Percentiles rank a stretch among this genome's conserved stretches.
These are phyloP conservation scores for Fusarium floridanum DNA, from an alignment of 2,329 filamentous ascomycete species.

Conservation along the genomic window DNA sequence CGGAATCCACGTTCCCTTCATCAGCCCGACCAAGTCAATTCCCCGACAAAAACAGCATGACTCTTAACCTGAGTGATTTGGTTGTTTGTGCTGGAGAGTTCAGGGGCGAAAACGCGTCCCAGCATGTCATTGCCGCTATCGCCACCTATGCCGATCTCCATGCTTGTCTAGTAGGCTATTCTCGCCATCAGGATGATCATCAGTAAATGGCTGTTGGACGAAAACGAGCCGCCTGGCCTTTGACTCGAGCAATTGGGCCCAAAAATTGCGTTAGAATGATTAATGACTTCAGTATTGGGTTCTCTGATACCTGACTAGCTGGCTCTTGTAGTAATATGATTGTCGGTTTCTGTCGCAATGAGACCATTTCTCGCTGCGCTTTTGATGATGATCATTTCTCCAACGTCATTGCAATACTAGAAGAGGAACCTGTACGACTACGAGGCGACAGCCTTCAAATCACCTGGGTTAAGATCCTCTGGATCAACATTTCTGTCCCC, in stretches of 20 bases:
- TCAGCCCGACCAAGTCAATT: too few species aligned
- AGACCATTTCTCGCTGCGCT: neutral
- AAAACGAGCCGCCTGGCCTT: neutral
- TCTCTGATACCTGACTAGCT: neutral
- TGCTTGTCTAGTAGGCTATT: neutral
- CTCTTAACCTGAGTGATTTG: neutral
- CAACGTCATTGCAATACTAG: neutral
- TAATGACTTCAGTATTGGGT: neutral
- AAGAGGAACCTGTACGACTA: neutral
- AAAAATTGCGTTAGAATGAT: neutral
- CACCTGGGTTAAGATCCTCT: neutral
- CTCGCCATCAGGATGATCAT: neutral
- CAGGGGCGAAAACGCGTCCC: neutral
- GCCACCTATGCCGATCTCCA: neutral
- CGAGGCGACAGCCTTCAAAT: neutral
- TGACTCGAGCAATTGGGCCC: neutral
- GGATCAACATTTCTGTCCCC: neutral
- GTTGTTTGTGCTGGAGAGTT: neutral
- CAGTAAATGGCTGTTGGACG: neutral
- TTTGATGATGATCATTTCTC: neutral
- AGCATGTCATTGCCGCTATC: neutral
- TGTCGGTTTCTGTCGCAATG: neutral
- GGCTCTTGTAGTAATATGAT: neutral
- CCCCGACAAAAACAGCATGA: neutral
- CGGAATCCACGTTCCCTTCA: too few species aligned